Evolutionary conservation across 129 eudicot species (phyloP), one percentile per base, ranked within the genome.

Genomic region (Lactuca sativa): DNA sequence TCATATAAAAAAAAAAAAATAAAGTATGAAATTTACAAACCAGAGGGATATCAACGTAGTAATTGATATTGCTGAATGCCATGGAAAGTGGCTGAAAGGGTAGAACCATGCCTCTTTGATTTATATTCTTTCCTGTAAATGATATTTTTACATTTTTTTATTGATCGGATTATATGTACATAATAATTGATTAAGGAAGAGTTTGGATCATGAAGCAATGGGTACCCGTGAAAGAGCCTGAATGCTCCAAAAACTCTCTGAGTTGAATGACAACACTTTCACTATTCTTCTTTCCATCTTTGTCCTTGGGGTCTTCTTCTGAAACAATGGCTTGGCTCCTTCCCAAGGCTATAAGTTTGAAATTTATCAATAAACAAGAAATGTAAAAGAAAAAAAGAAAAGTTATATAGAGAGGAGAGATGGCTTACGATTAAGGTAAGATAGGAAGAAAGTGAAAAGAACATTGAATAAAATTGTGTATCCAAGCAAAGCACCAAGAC

Each of bases 41-140:
- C 90, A 70, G 37, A 63, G 98, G 95, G 62, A 93, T 86, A 71
- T 93, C 97, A 41, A 93, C 97, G 18, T 79, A 93, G 83, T 93
- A 93, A 75, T 82, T 86, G 77, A 93, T 82, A 80, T 93, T 82
- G 86, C 90, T 89, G 88, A 93, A 93, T 58, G 98, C 63, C 95
- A 93, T 86, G 33, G 98, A 83, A 57, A 89, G 98, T 82, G 95
- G 95, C 78, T 93, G 95, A 80, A 93, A 89, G 34, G 98, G 98
- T 65, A 93, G 85, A 81, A 89, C 98, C 96, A 93, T 86, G 84
- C 98, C 98, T 78, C 85, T 82, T 51, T 81, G 85, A 54, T 81
- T 81, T 33, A 87, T 79, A 70, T 83, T 91, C 82, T 83, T 87
- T 62, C 89, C 99, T 93, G 84, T 9, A 36, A 67, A 82, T 44